These are phyloP conservation scores for Colletotrichum agaves DNA, from an alignment of 2,329 filamentous ascomycete genomes.

Conservation along the genomic window DNA sequence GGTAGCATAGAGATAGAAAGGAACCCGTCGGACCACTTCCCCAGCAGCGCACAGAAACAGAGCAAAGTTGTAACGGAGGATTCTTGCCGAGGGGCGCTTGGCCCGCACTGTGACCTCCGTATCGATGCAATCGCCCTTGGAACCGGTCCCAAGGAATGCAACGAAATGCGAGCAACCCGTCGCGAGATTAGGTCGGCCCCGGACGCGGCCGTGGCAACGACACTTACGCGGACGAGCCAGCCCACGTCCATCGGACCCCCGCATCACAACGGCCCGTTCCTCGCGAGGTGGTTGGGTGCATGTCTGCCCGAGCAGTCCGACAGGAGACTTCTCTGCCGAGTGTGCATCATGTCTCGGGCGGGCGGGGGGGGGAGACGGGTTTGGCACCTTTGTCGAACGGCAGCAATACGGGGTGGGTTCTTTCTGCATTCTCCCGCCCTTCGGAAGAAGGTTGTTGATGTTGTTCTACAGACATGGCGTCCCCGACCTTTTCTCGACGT, in stretches of 20 bases:
- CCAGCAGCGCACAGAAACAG: neutral
- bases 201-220: neutral
- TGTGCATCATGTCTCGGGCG: conserved; percentile 1
- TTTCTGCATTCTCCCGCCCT: neutral
- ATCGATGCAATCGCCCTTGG: conserved; percentile 22
- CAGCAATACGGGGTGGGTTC: conserved; percentile 1
- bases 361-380: neutral
- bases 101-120: neutral
- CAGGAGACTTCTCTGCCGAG: no score
- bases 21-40: neutral
- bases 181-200: conserved; percentile 18
- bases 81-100: neutral
- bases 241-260: neutral
- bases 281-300: neutral
- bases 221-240: conserved; percentile 2
- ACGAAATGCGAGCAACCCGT: neutral
- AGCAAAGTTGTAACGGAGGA: neutral
- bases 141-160: conserved; percentile 4
- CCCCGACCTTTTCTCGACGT: neutral
- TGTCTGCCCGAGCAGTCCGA: neutral
- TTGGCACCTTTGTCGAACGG: neutral
- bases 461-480: neutral
- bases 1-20: neutral
- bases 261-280: neutral
- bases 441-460: neutral